Evolutionary conservation across 352 stramenopile genomes (phyloP), one percentile per base, ranked within the genome.

Genomic region (Phytophthora cryptogea): DNA sequence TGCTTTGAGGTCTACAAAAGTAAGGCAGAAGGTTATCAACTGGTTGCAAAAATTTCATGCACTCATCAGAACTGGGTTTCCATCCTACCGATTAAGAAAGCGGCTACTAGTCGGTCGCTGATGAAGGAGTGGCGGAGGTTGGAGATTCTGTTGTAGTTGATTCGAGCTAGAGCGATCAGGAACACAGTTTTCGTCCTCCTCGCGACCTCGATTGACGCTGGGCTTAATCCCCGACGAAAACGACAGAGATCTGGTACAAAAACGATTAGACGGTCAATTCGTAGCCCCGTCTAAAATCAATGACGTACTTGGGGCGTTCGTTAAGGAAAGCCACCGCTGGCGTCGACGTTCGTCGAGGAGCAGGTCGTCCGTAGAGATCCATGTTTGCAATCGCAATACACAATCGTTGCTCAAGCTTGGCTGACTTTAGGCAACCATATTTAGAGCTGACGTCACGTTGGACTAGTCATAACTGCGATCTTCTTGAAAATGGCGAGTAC

Each of bases 331-430:
- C 39, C 32, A 78, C 70, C 30, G 52, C 55, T 40, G 63, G 61
- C 9, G 41, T 58, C 16, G 60, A 58, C 11, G 53, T 61, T n/a
- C 49, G 54, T 37, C 46, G 68, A 63, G 65, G 9, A 52, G 51
- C 54, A 60, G 74, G 74, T n/a, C 74, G 74, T 4, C 70, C 70
- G n/a, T 83, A 83, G 42, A 63, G 53, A 51, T 83, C 74, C 74
- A 82, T 79, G 32, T 36, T 31, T 13, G 26, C 17, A 40, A 46
- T 28, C 31, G 28, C 27, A 60, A 42, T 66, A 17, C n/a, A 37
- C 17, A 46, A 23, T 23, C 20, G 20, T 23, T 23, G 33, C 33
- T 13, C 31, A 35, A 35, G 31, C 11, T 35, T 10, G 32, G 10
- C 44, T n/a, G 17, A 28, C 48, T 67, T 57, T 56, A 52, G 56